Evolutionary conservation across 257 asterid genomes (phyloP).

Genomic region (Solanum virginianum): DNA sequence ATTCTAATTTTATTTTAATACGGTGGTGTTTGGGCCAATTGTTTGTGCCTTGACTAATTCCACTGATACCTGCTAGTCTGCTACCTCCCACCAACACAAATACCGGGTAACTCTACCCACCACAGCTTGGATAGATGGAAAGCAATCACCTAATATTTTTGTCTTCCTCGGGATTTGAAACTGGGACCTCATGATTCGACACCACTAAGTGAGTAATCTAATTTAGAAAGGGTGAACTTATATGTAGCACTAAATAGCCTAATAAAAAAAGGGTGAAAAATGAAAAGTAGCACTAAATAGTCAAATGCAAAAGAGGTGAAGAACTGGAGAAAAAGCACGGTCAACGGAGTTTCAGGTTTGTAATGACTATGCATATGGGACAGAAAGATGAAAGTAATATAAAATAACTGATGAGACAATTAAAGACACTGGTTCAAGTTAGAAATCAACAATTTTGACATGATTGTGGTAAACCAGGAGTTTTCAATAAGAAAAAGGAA

Average conservation of each 20-base stretch:
- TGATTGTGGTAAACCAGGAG: background rate
- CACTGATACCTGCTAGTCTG: background rate
- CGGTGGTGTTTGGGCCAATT: background rate
- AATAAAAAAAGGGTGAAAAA: background rate
- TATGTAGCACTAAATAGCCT: background rate
- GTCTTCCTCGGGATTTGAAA: background rate
- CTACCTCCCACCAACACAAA: background rate
- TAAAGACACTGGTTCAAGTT: background rate
- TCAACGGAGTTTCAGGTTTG: background rate
- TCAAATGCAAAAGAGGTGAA: background rate
- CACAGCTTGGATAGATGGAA: background rate
- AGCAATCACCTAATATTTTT: background rate
- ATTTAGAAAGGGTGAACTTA: background rate
- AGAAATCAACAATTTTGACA: background rate
- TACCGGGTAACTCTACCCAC: background rate
- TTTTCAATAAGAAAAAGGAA: background rate
- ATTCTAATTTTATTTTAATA: background rate
- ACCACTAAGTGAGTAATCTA: background rate
- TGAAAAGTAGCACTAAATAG: background rate
- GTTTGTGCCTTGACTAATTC: background rate
- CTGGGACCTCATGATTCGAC: background rate
- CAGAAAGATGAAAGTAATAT: background rate
- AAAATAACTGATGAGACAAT: background rate
- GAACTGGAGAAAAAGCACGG: background rate
- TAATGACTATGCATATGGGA: background rate